Conservation (phyloP, 2,329 filamentous ascomycete species). For the Tolypocladium album region DNA sequence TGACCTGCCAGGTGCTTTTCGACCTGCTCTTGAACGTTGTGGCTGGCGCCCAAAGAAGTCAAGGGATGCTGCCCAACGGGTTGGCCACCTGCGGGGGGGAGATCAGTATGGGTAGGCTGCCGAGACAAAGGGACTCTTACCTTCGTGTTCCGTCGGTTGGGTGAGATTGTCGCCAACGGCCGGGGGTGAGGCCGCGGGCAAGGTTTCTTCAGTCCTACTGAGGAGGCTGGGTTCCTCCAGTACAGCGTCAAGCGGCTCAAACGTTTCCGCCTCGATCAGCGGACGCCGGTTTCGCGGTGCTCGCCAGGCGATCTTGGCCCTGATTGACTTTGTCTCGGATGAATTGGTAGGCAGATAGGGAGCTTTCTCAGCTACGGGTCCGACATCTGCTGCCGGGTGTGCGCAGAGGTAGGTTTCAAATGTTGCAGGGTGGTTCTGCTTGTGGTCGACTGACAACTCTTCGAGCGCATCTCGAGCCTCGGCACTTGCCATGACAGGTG, state of each 20-base stretch:
- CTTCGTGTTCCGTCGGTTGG: neutral
- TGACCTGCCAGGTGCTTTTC: conserved; percentile 34
- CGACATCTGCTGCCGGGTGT: neutral
- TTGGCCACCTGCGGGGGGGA: neutral
- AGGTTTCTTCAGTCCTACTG: neutral
- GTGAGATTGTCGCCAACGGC: neutral
- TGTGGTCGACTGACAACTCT: conserved; percentile 14
- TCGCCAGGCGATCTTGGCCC: conserved; percentile 7
- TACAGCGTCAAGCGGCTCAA: conserved; percentile 22
- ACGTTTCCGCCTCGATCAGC: conserved; percentile 18
- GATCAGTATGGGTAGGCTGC: neutral
- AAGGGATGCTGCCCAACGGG: conserved; percentile 11
- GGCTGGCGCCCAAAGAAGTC: conserved; percentile 11
- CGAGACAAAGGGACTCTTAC: neutral
- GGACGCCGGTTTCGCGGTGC: conserved; percentile 16
- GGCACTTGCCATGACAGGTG: neutral
- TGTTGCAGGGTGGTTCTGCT: conserved; percentile 12
- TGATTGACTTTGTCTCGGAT: conserved; percentile 5
- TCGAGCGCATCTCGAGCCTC: conserved; percentile 12
- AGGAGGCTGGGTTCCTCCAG: conserved; percentile 14
- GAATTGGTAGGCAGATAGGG: conserved; percentile 2
- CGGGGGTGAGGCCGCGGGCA: neutral
- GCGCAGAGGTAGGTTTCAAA: conserved; percentile 4
- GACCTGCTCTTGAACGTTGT: conserved; percentile 21
- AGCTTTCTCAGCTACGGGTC: neutral